Percentiles rank a stretch among this genome's conserved stretches.
These are phyloP conservation scores for Xylaria arbuscula DNA, from an alignment of 2,329 filamentous ascomycete genomes.

Conservation along the genomic window DNA sequence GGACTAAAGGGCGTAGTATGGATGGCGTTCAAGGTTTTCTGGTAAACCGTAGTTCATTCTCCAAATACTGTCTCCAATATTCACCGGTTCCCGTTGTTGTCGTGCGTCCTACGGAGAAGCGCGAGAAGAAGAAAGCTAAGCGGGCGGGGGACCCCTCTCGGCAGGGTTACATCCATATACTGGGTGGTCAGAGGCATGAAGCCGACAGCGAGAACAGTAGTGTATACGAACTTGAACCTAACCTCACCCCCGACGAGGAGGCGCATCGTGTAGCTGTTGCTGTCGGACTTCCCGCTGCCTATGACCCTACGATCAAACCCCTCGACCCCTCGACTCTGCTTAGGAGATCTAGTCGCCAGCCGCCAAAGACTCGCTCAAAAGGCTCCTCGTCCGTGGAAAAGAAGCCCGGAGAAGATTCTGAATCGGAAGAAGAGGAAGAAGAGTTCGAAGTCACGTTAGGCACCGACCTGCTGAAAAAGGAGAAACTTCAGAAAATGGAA, in stretches of 20 bases:
- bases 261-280: constrained; percentile 73
- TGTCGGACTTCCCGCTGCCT: constrained; percentile 69
- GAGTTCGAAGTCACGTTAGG: constrained; percentile 57
- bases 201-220: constrained; percentile 66
- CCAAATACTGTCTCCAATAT: constrained; percentile 94
- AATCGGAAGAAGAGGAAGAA: constrained; percentile 55
- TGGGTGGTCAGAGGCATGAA: constrained; percentile 71
- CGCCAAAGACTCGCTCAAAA: constrained; percentile 42
- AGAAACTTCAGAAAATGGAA: constrained; percentile 53
- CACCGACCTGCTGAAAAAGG: constrained; percentile 56
- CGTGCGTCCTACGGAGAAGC: constrained; percentile 86
- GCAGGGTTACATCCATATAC: constrained; percentile 80
- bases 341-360: constrained; percentile 41
- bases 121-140: constrained; percentile 90
- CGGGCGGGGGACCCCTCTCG: constrained; percentile 79
- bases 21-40: constrained; percentile 88
- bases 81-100: constrained; percentile 94
- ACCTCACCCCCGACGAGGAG: constrained; percentile 69
- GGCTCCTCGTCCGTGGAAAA: constrained; percentile 55
- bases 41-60: constrained; percentile 82
- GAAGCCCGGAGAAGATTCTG: constrained; percentile 50
- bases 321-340: constrained; percentile 53
- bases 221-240: constrained; percentile 65
- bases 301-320: constrained; percentile 72
- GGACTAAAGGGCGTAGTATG: constrained; percentile 84